Evolutionary conservation across 1,139 yeast species (phyloP), one percentile per base, ranked within the genome.

Genomic region (Zygoascus hellenicus): DNA sequence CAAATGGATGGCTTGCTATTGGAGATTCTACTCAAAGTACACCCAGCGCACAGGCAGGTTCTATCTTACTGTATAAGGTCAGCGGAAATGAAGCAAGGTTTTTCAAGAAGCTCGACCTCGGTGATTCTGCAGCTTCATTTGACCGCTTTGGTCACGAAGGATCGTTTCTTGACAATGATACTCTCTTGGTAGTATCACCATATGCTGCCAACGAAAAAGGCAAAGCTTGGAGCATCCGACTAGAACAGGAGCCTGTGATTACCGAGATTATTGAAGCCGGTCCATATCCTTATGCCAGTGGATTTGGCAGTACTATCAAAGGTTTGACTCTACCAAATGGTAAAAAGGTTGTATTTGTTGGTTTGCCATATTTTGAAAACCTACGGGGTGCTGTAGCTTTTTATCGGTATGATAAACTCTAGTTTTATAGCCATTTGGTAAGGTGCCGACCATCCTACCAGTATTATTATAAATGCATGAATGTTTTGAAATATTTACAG

Each of bases 291-390:
- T 56, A 71, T 2, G 64, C 62, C 38, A 57, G 67, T 6, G 75
- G 72, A 13, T 75, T 72, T 57, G 81, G 80, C 1, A 53, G 61
- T 9, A 50, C 67, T 0, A 35, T 75, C 11, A 65, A 59, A 2
- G 58, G 58, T 1, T 55, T 57, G 17, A 48, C 54, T 3, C 48
- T 59, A 0, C 63, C 53, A 9, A 43, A 52, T 22, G 57, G 55
- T 15, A 51, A 51, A 9, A 50, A 49, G 1, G 43, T 58, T 31
- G 36, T 77, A 26, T 61, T 71, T 6, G 63, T 75, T 5, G 79
- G 81, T 1, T 67, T 72, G 61, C 80, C 82, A 1, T 63, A 65
- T 36, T 72, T 60, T 52, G 74, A 57, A 32, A 44, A 42, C 49
- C 54, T 45, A 16, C 58, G 46, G 33, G 61, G 58, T 13, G 55